Base-by-base conservation (phyloP, 345 rosid genomes). In the Dovyalis caffra region DNA sequence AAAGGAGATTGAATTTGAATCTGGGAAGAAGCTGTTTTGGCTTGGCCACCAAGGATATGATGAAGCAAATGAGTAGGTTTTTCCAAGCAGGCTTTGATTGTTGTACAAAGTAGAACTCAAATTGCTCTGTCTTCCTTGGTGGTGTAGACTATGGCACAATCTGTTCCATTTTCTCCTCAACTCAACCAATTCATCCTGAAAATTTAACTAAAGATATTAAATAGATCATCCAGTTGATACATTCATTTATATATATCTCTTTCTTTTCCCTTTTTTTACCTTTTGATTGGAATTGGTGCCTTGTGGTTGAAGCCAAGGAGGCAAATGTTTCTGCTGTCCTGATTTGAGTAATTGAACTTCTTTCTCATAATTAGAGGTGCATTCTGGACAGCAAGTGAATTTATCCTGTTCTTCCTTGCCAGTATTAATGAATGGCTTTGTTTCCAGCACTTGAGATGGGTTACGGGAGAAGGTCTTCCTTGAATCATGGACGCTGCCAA, bases 151-250 rank as follows among this genome's bases (percentile, higher is more conserved):
- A 23, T 77, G 89, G 85, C 98, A 94, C 60, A 82, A 68, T 73
- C 83, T 89, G 83, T 82, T 88, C 97, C 97, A 94, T 70, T 94
- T 90, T 80, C 83, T 87, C 85, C 85, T 81, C 66, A 94, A 40
- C 67, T 84, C 89, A 71, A 49, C 69, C 77, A 87, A 31, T 66
- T 89, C 94, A 60, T 85, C 91, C 96, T 94, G 87, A 32, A 76
- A 53, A 71, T 34, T 38, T 25, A 32, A 53, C 29, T 45, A 60
- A n/a, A 26, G 9, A 23, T 6, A 18, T 37, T 23, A 38, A 7
- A 33, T 4, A 25, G 10, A 18, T 12, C 34, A 40, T 26, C 47
- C 47, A 40, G 29, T 31, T 40, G 11, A 68, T 15, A 49, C 3
- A 15, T 25, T 4, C 9, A 43, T 25, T 15, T 16, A 26, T 47